Percentiles rank a stretch among this genome's conserved stretches.
These are phyloP conservation scores for Thelonectria rubi DNA, from an alignment of 2,329 filamentous ascomycete genomes.

Conservation along the genomic window DNA sequence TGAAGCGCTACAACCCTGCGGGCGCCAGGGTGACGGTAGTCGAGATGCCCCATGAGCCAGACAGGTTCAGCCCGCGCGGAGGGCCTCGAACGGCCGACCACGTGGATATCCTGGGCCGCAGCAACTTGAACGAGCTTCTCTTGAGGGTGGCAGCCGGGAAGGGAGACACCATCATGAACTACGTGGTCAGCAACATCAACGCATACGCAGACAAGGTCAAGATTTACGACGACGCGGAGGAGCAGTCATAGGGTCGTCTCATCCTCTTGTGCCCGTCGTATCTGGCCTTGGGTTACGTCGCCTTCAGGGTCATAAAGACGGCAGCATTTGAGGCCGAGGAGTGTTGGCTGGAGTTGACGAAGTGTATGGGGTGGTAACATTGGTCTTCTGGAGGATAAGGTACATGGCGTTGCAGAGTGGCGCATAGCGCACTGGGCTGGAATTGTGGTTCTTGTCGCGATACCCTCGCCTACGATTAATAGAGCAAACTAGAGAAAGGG, in stretches of 20 bases:
- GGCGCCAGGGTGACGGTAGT: constrained; percentile 82
- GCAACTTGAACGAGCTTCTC: constrained; percentile 90
- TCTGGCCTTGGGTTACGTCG: not conserved
- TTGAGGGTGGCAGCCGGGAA: constrained; percentile 85
- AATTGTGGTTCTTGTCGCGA: constrained; percentile 31
- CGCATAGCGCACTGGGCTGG: constrained; percentile 21
- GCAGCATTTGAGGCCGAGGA: constrained; percentile 15
- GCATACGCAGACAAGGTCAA: constrained; percentile 86
- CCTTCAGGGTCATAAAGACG: not conserved
- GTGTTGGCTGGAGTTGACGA: constrained; percentile 12
- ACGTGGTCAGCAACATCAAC: constrained; percentile 80
- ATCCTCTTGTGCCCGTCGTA: not conserved
- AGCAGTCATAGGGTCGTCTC: constrained; percentile 32
- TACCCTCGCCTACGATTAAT: constrained; percentile 32
- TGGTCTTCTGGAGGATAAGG: constrained; percentile 17
- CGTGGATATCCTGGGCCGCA: constrained; percentile 91
- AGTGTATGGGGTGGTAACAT: not conserved
- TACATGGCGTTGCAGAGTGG: constrained; percentile 40
- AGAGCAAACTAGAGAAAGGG: constrained; percentile 23
- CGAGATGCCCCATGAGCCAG: constrained; percentile 97
- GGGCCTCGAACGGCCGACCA: constrained; percentile 83
- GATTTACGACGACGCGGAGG: constrained; percentile 76
- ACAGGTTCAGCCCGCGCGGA: constrained; percentile 85
- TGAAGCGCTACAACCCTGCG: constrained; percentile 92
- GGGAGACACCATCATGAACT: constrained; percentile 80